Percentiles rank a stretch among this genome's conserved stretches.
Conservation (phyloP, 1,284 basidiomycete species). For the Mycosarcoma mackinlayi region DNA sequence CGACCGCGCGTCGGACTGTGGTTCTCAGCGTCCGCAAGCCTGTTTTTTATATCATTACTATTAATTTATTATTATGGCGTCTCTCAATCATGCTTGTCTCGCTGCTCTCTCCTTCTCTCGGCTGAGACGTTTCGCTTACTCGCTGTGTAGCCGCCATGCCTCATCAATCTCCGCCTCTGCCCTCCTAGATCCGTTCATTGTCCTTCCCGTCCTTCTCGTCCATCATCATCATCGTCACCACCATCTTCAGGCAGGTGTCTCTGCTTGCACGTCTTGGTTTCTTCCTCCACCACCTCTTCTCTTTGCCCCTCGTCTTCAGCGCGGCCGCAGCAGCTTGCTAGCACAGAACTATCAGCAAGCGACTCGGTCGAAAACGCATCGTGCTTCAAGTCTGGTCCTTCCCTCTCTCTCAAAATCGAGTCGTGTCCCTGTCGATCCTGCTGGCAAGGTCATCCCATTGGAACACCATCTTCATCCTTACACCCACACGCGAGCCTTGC, state of each 20-base stretch:
- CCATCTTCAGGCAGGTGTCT: not conserved
- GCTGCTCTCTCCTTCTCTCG: not conserved
- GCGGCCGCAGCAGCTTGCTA: not conserved
- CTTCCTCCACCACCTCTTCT: not conserved
- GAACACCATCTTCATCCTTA: not conserved
- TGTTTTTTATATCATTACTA: slow-evolving; percentile 4
- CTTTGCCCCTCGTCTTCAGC: not conserved
- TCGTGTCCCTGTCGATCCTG: slow-evolving; percentile 7
- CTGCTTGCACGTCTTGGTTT: not conserved
- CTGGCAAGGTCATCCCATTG: slow-evolving; percentile 16
- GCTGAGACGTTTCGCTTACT: not conserved
- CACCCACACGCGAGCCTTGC: not conserved
- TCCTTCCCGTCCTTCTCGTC: not conserved
- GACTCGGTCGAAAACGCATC: too few relatives aligned
- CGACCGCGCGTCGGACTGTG: not conserved
- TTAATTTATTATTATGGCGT: too few relatives aligned
- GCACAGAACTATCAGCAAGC: too few relatives aligned
- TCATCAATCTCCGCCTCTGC: slow-evolving; percentile 5
- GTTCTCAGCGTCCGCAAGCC: slow-evolving; percentile 12
- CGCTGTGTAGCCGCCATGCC: not conserved
- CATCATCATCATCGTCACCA: slow-evolving; percentile 3
- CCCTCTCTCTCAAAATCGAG: not conserved
- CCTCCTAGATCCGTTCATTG: not conserved
- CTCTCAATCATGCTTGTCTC: not conserved
- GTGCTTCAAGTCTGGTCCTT: too few relatives aligned